These are phyloP conservation scores for Cokeromyces recurvatus DNA, from an alignment of 371 early-diverging fungal species.

Conservation along the genomic window DNA sequence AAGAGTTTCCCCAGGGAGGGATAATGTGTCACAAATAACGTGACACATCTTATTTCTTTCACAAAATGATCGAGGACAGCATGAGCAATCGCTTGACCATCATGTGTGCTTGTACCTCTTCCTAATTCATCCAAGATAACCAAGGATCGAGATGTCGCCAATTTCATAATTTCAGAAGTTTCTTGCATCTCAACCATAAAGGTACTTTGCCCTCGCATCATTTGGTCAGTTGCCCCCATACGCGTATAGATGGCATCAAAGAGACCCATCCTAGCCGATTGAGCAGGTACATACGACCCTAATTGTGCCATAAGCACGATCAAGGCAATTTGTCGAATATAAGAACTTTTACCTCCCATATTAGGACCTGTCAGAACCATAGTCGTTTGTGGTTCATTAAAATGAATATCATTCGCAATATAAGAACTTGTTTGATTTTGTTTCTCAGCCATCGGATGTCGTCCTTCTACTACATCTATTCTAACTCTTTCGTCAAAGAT, in stretches of 20 bases:
- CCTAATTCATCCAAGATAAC: slow-evolving; percentile 98
- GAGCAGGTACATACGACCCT: slow-evolving; percentile 72
- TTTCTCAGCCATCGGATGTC: slow-evolving; percentile 62
- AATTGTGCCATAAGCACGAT: slow-evolving; percentile 82
- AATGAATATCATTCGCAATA: slow-evolving; percentile 67
- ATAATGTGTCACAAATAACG: slow-evolving; percentile 77
- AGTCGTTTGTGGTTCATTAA: slow-evolving; percentile 36
- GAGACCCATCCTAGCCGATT: slow-evolving; percentile 47
- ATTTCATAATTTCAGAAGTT: slow-evolving; percentile 67
- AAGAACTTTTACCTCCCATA: slow-evolving; percentile 85
- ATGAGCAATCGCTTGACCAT: slow-evolving; percentile 91
- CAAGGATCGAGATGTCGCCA: slow-evolving; percentile 65
- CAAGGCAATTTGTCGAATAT: slow-evolving; percentile 73
- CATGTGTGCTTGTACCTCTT: slow-evolving; percentile 92
- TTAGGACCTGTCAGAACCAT: slow-evolving; percentile 80
- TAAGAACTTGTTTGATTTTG: slow-evolving; percentile 27
- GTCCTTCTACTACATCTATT: slow-evolving; percentile 47
- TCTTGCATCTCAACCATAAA: slow-evolving; percentile 90
- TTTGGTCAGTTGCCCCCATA: slow-evolving; percentile 67
- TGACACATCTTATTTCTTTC: slow-evolving; percentile 48
- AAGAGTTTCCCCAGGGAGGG: slow-evolving; percentile 49
- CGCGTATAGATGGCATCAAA: slow-evolving; percentile 70
- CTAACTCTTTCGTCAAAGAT: slow-evolving; percentile 28
- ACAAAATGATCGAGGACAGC: slow-evolving; percentile 80
- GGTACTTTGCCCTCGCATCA: slow-evolving; percentile 75